Base-by-base conservation (phyloP, 179 eudicot genomes). In the Beta corolliflora region DNA sequence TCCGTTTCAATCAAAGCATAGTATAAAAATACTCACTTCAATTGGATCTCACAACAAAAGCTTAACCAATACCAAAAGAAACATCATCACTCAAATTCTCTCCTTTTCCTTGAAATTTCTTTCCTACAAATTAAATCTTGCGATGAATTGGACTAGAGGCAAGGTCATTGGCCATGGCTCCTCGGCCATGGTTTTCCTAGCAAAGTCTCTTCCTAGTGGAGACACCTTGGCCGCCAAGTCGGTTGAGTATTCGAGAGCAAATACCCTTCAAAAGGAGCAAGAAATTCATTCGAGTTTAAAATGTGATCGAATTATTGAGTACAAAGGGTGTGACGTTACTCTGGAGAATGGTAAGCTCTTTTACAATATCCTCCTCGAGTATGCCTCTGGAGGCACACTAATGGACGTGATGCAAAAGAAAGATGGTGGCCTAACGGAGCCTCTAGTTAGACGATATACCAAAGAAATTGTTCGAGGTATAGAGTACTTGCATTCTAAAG, bases 141-240 rank as follows among this genome's bases (percentile, higher is more conserved):
- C 64, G 74, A 93, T 92, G 97, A 87, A 82, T 25, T 95, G 92
- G 93, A 91, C 44, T 45, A 90, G 93, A 67, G 98, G 97, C 71
- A 84, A 87, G 61, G 77, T 75, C 78, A 81, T 95, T 46, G 98
- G 98, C 66, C 93, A 88, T 0, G 97, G 97, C 81, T 77, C 95
- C 75, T 81, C 93, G 59, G 98, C 97, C 63, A 78, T 81, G 12
- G 98, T 95, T 71, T 93, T 87, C 18, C 76, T 90, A n/a, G 97
- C 93, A 45, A 76, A 83, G 61, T 60, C 75, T 12, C 55, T 81
- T 29, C 4, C 83, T 66, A 21, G 79, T 55, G 93, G 92, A 6
- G 88, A 89, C 5, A 53, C 78, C 64, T 76, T 92, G 16, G 97
- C 94, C 0, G 95, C 91, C 56, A 95, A 95, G 76, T 90, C 93